phyloP scores from a whole-genome alignment of 1,284 basidiomycete species.

The Ceratobasidium sp. region DNA sequence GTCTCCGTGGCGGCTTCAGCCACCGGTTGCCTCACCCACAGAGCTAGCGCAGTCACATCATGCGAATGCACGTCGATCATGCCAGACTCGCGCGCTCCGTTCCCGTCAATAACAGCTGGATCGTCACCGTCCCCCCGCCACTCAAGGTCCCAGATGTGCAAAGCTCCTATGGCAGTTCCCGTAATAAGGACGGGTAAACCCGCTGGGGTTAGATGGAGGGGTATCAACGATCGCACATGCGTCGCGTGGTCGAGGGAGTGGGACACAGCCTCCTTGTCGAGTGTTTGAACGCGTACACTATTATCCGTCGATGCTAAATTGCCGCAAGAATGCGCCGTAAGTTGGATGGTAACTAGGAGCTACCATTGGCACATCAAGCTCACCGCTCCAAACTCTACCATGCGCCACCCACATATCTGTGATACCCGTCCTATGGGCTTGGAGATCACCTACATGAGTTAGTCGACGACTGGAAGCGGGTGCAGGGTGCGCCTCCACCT shows the following conservation, averaged over 20 bases:
- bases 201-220: slow-evolving; percentile 62
- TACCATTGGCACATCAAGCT: slow-evolving; percentile 44
- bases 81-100: slow-evolving; percentile 50
- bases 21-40: slow-evolving; percentile 66
- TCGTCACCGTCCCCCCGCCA: slow-evolving; percentile 39
- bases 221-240: slow-evolving; percentile 73
- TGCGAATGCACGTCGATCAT: slow-evolving; percentile 85
- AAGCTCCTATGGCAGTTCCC: slow-evolving; percentile 3
- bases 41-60: slow-evolving; percentile 73
- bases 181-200: slow-evolving; percentile 62
- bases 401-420: slow-evolving; percentile 70
- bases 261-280: slow-evolving; percentile 50
- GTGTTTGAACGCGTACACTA: slow-evolving; percentile 67
- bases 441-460: slow-evolving; percentile 63
- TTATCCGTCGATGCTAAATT: slow-evolving; percentile 81
- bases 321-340: neutral
- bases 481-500: slow-evolving; percentile 57
- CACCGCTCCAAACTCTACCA: slow-evolving; percentile 84
- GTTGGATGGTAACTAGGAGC: slow-evolving; percentile 11
- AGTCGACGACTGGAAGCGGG: slow-evolving; percentile 59
- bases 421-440: slow-evolving; percentile 77
- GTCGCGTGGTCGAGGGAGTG: slow-evolving; percentile 67
- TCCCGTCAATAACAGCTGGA: slow-evolving; percentile 21
- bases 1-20: slow-evolving; percentile 54
- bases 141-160: slow-evolving; percentile 41